Base-by-base conservation (phyloP, 2,329 filamentous ascomycete species). In the Aspergillus sergii region DNA sequence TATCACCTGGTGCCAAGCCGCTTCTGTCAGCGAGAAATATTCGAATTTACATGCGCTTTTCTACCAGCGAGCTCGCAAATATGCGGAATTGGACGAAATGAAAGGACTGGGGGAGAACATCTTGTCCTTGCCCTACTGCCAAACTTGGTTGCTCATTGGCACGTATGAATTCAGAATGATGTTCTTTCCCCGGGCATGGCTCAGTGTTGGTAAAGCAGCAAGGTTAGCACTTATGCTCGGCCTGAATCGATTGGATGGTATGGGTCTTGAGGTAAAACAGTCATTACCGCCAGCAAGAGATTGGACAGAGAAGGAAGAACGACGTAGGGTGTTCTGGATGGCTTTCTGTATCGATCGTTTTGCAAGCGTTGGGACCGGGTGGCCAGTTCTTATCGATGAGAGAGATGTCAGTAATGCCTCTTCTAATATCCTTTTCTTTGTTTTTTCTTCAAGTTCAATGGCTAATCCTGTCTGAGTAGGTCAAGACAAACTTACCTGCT, bases 101-200 rank as follows among this genome's bases (percentile, higher is more conserved):
- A 95, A 92, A 75, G 94, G 94, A 4, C 93, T 94, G 69, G 95
- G 95, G 59, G 94, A 98, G 77, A 86, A 89, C 68, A 91, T 96
- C 75, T 91, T 97, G 68, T 94, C 91, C 1, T 83, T 97, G 34
- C 89, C 90, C 19, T 92, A 97, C 76, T 91, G 90, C 57, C 95
- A 99, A 76, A 88, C 92, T 1, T 96, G 96, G 85, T 83, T 89
- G 30, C 81, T 98, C 23, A 84, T 96, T 55, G 87, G 89, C 7
- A 88, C 86, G 0, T 97, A 96, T 72, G 95, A 99, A 77, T 98
- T 97, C 83, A 97, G 94, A 80, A 91, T 92, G 85, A 97, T 98
- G 92, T 96, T 93, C 76, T 98, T 98, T 71, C 94, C 95, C 1
- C 85, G 95, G 68, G 95, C 95, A 0, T 98, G 95, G 95, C 88